A percentile compares a stretch with the other conserved stretches of the same genome.
Conservation (phyloP, 2,329 filamentous ascomycete genomes). For the Epichloe glyceriae region DNA sequence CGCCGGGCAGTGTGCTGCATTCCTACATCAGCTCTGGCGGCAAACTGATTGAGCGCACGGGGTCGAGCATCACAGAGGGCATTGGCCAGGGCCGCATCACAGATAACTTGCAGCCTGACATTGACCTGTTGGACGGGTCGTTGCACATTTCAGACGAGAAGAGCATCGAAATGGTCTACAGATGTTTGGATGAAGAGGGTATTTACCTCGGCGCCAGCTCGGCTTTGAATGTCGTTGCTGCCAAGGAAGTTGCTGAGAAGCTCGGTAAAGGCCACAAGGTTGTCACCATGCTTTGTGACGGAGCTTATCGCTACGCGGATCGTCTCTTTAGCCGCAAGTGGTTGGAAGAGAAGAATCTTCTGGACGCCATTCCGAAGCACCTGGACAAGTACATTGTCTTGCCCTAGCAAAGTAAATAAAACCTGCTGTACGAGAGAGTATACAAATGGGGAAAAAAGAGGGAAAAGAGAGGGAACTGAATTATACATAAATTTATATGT, state of each 20-base stretch:
- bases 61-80: constrained; percentile 89
- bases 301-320: constrained; percentile 95
- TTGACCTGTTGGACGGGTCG: constrained; percentile 73
- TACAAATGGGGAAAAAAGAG: not conserved
- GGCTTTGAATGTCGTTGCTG: constrained; percentile 87
- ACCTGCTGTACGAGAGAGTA: constrained; percentile 14
- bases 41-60: constrained; percentile 65
- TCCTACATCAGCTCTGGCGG: constrained; percentile 81
- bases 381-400: constrained; percentile 91
- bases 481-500: constrained; percentile 10
- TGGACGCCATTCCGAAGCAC: constrained; percentile 69
- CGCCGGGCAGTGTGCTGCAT: constrained; percentile 85
- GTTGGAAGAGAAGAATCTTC: constrained; percentile 74
- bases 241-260: constrained; percentile 84
- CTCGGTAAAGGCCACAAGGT: constrained; percentile 81
- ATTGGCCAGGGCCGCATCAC: constrained; percentile 95
- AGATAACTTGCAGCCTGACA: constrained; percentile 81
- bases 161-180: constrained; percentile 95
- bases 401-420: constrained; percentile 35
- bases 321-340: constrained; percentile 84
- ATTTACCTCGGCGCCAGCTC: constrained; percentile 91
- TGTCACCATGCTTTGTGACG: constrained; percentile 88
- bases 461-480: too few relatives aligned
- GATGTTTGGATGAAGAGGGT: constrained; percentile 90
- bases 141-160: constrained; percentile 81